Evolutionary conservation across 2,329 filamentous ascomycete genomes (phyloP), one percentile per base, ranked within the genome.

Genomic region (Macrophomina pseudophaseolina): DNA sequence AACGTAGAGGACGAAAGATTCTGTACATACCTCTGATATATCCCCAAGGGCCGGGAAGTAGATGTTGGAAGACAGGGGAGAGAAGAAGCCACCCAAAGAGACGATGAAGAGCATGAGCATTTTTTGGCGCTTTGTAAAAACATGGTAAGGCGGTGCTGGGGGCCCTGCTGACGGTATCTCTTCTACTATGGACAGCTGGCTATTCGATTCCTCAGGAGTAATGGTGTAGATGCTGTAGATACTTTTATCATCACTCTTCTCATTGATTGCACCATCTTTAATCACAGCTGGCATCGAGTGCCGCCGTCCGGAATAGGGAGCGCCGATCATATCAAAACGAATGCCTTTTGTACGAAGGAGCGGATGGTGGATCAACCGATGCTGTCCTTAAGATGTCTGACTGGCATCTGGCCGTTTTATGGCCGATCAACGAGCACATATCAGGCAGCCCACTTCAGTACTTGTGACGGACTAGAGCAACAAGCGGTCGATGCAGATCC

Each of bases 81-180:
- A 85, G 74, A 87, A 86, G 32, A 86, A 74, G 1, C 81, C 82
- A 1, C 83, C 85, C 0, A 83, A 70, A 1, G 83, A 80, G 30
- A 85, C 81, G 54, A 83, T 82, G 71, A 80, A 77, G 30, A 85
- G 80, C 33, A 85, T 80, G 67, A 46, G 11, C 70, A 68, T 69
- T 49, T 70, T 72, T 56, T 66, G 40, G 33, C 28, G 51, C 1
- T 42, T 28, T 2, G 58, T 54, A 32, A 67, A 71, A 5, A 71
- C 59, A 59, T 72, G 70, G 60, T 72, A 72, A 5, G 51, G 58
- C 46, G 66, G 33, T 18, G 44, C 44, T 16, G 44, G 16, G 18
- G 44, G 44, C 8, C 3, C 14, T 48, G 14, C 40, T 7, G 44
- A 8, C 6, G 16, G 44, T 23, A 23, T 23, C 44, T 48, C 44